Conservation (phyloP, 805 yeast species). For the Soucietia sequanensis region DNA sequence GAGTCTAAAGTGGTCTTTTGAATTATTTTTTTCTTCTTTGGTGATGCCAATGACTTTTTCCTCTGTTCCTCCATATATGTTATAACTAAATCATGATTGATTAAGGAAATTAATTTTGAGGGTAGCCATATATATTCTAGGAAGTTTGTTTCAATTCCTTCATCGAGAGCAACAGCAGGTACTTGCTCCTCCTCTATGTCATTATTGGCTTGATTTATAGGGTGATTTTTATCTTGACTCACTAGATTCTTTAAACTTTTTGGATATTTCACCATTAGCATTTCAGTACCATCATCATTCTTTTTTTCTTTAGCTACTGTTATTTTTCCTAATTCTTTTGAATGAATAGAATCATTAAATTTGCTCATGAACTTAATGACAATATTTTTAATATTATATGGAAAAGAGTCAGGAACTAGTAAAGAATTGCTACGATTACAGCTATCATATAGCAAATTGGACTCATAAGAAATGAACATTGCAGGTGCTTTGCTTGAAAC, state of each 20-base stretch:
- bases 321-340: conserved; percentile 2
- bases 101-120: conserved; percentile 10
- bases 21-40: conserved; percentile 11
- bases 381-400: conserved; percentile 9
- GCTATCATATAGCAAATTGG: background rate
- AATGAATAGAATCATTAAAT: background rate
- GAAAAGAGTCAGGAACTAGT: conserved; percentile 6
- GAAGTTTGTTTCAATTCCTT: background rate
- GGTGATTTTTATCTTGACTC: no score
- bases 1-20: conserved; percentile 29
- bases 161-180: background rate
- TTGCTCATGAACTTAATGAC: conserved; percentile 11
- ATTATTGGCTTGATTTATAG: no score
- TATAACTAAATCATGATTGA: conserved; percentile 12
- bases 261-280: conserved; percentile 18
- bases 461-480: background rate
- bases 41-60: conserved; percentile 9
- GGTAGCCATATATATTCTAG: conserved; percentile 20
- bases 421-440: background rate
- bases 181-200: background rate
- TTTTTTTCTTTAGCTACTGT: conserved; percentile 15
- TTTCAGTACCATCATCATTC: conserved; percentile 11
- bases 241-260: conserved; percentile 7
- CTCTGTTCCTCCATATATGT: conserved; percentile 8
- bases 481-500: background rate